Evolutionary conservation across 2,329 filamentous ascomycete genomes (phyloP).

Genomic region (Aspergillus nomiae): DNA sequence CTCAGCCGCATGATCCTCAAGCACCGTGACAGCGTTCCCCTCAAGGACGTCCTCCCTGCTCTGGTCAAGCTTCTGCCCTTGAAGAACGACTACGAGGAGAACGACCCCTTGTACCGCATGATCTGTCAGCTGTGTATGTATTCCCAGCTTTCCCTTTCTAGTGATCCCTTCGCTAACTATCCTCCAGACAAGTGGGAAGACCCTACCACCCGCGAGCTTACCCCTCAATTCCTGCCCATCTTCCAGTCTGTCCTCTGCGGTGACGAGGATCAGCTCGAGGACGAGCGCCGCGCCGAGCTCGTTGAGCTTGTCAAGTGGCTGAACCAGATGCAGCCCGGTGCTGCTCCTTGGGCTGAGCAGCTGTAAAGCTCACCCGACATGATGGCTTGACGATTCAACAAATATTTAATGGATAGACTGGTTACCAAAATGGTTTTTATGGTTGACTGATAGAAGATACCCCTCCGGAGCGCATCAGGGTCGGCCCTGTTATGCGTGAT

Average conservation of each 20-base stretch:
- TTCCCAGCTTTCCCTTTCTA: not conserved
- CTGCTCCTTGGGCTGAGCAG: constrained; percentile 43
- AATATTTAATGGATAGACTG: constrained; percentile 19
- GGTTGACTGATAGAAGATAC: constrained; percentile 23
- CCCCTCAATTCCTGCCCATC: constrained; percentile 49
- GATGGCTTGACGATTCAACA: constrained; percentile 11
- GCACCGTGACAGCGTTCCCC: constrained; percentile 79
- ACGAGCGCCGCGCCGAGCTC: constrained; percentile 49
- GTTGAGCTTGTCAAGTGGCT: constrained; percentile 52
- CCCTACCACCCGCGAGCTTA: constrained; percentile 47
- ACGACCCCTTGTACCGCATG: constrained; percentile 89
- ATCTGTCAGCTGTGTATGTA: constrained; percentile 80
- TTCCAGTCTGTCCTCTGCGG: constrained; percentile 50
- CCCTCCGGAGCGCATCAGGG: constrained; percentile 15
- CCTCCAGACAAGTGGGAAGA: constrained; percentile 49
- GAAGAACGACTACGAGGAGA: constrained; percentile 94
- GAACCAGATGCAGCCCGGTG: constrained; percentile 47
- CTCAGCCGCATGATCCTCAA: constrained; percentile 89
- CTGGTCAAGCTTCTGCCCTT: constrained; percentile 79
- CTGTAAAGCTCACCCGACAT: constrained; percentile 24
- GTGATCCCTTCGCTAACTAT: constrained; percentile 15
- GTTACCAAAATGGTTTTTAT: constrained; percentile 9
- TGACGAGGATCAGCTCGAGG: constrained; percentile 50
- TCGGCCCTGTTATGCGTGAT: constrained; percentile 11
- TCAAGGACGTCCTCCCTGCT: constrained; percentile 78